Evolutionary conservation across 2,329 filamentous ascomycete species (phyloP).

Genomic region (Aspergillus novofumigatus): DNA sequence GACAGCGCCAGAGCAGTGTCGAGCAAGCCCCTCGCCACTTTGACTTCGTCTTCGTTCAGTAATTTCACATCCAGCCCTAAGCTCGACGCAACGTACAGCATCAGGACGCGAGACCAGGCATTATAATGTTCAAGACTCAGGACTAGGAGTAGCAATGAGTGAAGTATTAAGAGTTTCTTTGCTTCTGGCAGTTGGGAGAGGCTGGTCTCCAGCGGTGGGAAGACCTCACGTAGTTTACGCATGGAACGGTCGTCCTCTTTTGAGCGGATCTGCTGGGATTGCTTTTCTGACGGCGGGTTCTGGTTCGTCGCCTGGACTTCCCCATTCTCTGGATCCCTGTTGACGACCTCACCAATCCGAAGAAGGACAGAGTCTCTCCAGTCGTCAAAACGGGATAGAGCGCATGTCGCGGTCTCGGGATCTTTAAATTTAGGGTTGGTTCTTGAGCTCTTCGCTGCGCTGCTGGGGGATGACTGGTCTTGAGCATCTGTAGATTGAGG

Average conservation of each 20-base stretch:
- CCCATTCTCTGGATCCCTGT: slow-evolving; percentile 40
- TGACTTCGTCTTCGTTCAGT: slow-evolving; percentile 67
- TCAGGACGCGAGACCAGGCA: slow-evolving; percentile 66
- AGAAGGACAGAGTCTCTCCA: slow-evolving; percentile 71
- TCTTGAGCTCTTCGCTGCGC: background rate
- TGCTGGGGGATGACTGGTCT: background rate
- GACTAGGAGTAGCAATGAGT: slow-evolving; percentile 67
- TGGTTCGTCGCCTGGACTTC: slow-evolving; percentile 26
- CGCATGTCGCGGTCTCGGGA: slow-evolving; percentile 58
- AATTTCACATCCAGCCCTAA: slow-evolving; percentile 63
- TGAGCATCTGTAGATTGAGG: slow-evolving; percentile 1
- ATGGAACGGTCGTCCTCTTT: slow-evolving; percentile 22
- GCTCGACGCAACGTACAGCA: slow-evolving; percentile 67
- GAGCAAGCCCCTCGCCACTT: slow-evolving; percentile 70
- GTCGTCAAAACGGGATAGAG: slow-evolving; percentile 68
- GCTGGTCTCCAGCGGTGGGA: slow-evolving; percentile 57
- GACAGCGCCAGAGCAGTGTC: slow-evolving; percentile 72
- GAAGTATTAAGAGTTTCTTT: slow-evolving; percentile 62
- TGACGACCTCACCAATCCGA: slow-evolving; percentile 67
- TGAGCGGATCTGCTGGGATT: slow-evolving; percentile 19
- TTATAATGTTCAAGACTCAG: slow-evolving; percentile 75
- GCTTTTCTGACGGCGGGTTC: slow-evolving; percentile 17
- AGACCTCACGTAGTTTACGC: slow-evolving; percentile 38
- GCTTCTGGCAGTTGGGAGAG: slow-evolving; percentile 41
- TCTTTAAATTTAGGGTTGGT: slow-evolving; percentile 12